Evolutionary conservation across 208 protist genomes (phyloP), one percentile per base, ranked within the genome.

Genomic region (Trypanosoma caninum): DNA sequence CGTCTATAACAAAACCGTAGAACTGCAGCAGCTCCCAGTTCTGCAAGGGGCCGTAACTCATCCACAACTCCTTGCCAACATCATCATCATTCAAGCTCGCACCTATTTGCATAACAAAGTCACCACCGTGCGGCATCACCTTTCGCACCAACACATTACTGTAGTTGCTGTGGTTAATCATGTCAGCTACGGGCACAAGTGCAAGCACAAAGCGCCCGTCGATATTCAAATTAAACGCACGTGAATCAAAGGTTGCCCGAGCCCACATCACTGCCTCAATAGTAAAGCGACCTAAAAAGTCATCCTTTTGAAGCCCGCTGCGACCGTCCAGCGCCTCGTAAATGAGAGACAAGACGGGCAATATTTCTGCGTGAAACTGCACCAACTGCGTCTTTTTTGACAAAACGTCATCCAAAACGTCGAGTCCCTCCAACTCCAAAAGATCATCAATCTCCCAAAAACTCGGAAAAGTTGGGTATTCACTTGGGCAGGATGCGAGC

Each of bases 21-120:
- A 84, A 82, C 67, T 87, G 74, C 45, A 97, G 74, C 62, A 97
- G 72, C 76, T 97, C 87, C 87, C 87, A 95, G 72, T 91, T 94
- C 68, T 97, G 88, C 59, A 97, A 71, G 9, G 91, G 91, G n/a
- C 91, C 91, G 74, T 97, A 97, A 71, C 87, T 94, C 88, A 97
- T 95, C 82, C 82, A 91, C 55, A 94, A 60, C 75, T 97, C 86
- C 5, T 79, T 78, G 6, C 81, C 85, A 20, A 91, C 68, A 54
- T 89, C 85, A 0, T 52, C 63, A 0, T 48, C 50, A 1, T 65
- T 56, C 4, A 96, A 65, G 13, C 77, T 68, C 10, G 89, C 84
- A 9, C 86, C 86, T 18, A 87, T 73, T 56, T 86, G 68, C 82
- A 93, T 82, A 1, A 87, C 82, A 72, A 96, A 94, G 23, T 82